Percentiles rank a stretch among this genome's conserved stretches.
Conservation (phyloP, 768 basidiomycete species). For the Leccinum barrowsii region DNA sequence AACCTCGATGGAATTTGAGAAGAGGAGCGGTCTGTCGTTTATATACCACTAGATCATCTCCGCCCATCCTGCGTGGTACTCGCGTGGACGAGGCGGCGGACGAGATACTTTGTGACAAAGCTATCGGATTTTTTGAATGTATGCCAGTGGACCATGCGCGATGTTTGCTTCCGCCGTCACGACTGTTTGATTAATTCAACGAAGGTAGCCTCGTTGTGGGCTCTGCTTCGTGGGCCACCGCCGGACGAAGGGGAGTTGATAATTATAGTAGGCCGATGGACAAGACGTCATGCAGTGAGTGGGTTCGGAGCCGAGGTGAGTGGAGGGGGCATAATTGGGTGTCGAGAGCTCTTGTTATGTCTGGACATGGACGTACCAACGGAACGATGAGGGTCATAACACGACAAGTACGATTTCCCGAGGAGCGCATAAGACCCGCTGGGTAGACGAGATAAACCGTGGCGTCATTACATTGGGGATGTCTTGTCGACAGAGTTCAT, state of each 20-base stretch:
- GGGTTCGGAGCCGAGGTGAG: neutral
- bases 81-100: slow-evolving; percentile 8
- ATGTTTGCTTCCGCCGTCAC: slow-evolving; percentile 4
- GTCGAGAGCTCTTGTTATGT: neutral
- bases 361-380: slow-evolving; percentile 3
- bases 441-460: neutral
- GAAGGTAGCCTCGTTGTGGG: neutral
- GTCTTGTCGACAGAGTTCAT: neutral
- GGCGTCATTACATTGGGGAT: neutral
- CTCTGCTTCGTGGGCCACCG: neutral
- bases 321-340: no score
- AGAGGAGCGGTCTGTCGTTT: neutral
- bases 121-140: neutral
- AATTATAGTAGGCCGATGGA: neutral
- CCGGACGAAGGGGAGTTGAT: neutral
- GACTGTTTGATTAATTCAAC: slow-evolving; percentile 8
- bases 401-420: neutral
- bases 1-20: neutral
- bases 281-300: neutral
- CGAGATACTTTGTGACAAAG: neutral
- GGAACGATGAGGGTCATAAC: neutral
- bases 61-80: neutral
- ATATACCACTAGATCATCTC: neutral
- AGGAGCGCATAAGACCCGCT: neutral
- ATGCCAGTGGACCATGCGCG: neutral